phyloP scores from a whole-genome alignment of 345 rosid genomes.

The Raphanus sativus region DNA sequence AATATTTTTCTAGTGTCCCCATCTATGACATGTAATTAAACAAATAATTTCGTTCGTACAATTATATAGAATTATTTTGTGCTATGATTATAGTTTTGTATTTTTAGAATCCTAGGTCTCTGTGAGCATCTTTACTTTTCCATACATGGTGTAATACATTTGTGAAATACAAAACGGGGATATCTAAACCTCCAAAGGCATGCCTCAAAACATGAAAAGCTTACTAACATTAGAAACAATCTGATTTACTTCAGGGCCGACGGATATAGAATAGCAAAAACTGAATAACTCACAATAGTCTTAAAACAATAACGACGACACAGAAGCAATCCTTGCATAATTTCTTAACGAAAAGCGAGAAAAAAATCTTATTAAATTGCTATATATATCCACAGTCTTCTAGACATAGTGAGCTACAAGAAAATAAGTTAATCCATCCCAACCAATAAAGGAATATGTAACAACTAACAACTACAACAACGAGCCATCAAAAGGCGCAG shows the following conservation, averaged over 20 bases:
- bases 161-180: background rate
- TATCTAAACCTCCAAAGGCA: background rate
- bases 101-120: constrained; percentile 5
- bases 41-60: constrained; percentile 19
- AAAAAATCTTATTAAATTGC: background rate
- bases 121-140: background rate
- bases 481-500: background rate
- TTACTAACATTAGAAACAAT: background rate
- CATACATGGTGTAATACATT: background rate
- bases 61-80: background rate
- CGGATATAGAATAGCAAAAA: background rate
- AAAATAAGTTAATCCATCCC: background rate
- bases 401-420: background rate
- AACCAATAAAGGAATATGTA: background rate
- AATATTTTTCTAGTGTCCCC: constrained; percentile 20
- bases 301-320: background rate
- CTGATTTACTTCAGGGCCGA: background rate
- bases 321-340: background rate
- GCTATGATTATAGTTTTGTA: background rate
- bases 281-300: background rate
- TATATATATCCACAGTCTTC: background rate
- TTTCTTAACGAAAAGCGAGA: background rate
- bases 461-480: background rate
- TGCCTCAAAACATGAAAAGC: background rate
- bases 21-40: constrained; percentile 21